Conservation (phyloP, 768 basidiomycete species). For the Pulveroboletus ravenelii region DNA sequence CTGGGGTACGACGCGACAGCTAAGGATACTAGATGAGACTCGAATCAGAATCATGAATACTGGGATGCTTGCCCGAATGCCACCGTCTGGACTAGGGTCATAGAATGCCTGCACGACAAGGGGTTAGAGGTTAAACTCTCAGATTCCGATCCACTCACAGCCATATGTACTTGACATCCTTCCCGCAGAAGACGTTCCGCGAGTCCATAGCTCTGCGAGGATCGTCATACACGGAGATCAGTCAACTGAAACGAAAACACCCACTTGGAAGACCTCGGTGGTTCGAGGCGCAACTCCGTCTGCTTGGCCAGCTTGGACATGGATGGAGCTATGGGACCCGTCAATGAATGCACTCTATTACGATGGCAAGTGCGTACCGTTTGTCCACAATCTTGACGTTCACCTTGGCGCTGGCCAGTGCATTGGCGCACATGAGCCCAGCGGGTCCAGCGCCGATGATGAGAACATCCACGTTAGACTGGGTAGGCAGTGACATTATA, state of each 20-base stretch:
- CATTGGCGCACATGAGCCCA: constrained; percentile 42
- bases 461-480: constrained; percentile 37
- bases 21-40: constrained; percentile 21
- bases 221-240: not conserved
- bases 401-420: constrained; percentile 33
- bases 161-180: constrained; percentile 62
- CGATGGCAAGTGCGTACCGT: constrained; percentile 23
- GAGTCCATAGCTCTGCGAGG: constrained; percentile 65
- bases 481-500: constrained; percentile 12
- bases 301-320: constrained; percentile 25
- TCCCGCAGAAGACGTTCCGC: constrained; percentile 56
- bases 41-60: not conserved
- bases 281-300: constrained; percentile 27
- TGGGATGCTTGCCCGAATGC: constrained; percentile 46
- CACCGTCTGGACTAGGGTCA: constrained; percentile 56
- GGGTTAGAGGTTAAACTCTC: not conserved
- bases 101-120: constrained; percentile 58
- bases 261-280: constrained; percentile 44
- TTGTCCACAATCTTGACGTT: constrained; percentile 39
- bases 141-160: constrained; percentile 38
- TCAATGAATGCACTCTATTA: not conserved
- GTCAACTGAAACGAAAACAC: not conserved
- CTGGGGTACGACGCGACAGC: constrained; percentile 58
- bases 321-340: constrained; percentile 5
- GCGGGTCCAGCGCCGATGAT: constrained; percentile 42